A percentile compares a stretch with the other conserved stretches of the same genome.
These are phyloP conservation scores for Malassezia dermatis DNA, from an alignment of 1,284 basidiomycete genomes.

Conservation along the genomic window DNA sequence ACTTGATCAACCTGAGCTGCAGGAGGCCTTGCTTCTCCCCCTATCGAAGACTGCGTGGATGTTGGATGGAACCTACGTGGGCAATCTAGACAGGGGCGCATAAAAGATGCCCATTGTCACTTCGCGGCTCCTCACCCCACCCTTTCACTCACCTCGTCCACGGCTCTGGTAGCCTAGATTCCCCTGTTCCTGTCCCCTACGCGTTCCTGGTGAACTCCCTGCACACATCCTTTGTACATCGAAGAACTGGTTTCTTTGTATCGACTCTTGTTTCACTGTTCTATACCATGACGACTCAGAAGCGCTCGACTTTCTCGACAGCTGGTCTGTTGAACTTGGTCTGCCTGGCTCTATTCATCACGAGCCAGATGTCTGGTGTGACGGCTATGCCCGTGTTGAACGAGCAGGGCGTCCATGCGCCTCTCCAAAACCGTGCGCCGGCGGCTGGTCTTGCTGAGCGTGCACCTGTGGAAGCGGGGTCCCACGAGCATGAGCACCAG, in stretches of 20 bases:
- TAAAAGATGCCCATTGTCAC: neutral
- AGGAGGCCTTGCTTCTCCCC: neutral
- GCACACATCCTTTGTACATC: neutral
- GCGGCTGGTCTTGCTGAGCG: neutral
- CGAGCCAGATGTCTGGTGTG: constrained; percentile 5
- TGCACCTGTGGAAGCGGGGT: neutral
- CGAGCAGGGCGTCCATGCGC: neutral
- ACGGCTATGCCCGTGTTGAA: neutral
- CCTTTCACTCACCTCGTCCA: neutral
- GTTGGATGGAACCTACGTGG: neutral
- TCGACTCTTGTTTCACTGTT: neutral
- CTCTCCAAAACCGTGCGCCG: neutral
- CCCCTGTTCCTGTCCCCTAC: neutral
- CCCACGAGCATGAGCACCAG: neutral
- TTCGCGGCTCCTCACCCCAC: neutral
- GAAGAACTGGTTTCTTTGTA: constrained; percentile 17
- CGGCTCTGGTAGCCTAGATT: constrained; percentile 16
- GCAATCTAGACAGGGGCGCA: neutral
- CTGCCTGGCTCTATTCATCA: constrained; percentile 12
- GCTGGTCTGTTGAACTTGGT: constrained; percentile 9
- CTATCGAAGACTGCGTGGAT: neutral
- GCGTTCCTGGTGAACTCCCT: constrained; percentile 17
- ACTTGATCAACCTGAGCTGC: neutral
- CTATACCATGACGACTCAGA: constrained; percentile 4
- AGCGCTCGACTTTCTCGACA: constrained; percentile 8